Conservation (phyloP, 2,329 filamentous ascomycete genomes). For the Exophiala lecanii-corni region DNA sequence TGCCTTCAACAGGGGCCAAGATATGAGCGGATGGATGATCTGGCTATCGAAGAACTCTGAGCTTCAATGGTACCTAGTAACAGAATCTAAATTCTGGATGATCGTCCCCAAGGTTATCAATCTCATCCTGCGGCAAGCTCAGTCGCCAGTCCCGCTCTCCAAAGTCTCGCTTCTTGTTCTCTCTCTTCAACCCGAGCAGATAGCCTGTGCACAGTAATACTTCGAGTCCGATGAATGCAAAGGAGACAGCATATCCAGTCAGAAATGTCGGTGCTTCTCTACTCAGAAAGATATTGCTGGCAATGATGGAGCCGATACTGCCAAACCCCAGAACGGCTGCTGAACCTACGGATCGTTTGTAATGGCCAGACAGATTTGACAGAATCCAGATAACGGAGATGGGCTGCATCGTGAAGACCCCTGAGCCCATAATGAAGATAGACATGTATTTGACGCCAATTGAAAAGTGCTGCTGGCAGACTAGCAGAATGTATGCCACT, state of each 20-base stretch:
- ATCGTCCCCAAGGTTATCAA: constrained; percentile 3
- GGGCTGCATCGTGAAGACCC: constrained; percentile 27
- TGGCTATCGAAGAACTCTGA: constrained; percentile 1
- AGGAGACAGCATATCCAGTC: constrained; percentile 29
- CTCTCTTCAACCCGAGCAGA: neutral
- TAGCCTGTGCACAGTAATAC: constrained; percentile 35
- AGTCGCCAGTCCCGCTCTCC: neutral
- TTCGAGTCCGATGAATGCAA: constrained; percentile 16
- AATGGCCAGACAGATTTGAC: constrained; percentile 29
- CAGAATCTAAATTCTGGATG: constrained; percentile 1
- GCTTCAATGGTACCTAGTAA: constrained; percentile 1
- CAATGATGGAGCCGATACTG: constrained; percentile 32
- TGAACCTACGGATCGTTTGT: constrained; percentile 27
- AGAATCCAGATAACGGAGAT: constrained; percentile 25
- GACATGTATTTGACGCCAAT: constrained; percentile 29
- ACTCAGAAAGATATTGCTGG: constrained; percentile 33
- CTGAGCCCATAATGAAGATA: constrained; percentile 17
- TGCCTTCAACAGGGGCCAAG: constrained; percentile 1
- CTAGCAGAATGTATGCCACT: constrained; percentile 29
- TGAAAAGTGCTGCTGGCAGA: constrained; percentile 33
- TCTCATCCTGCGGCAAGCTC: constrained; percentile 1
- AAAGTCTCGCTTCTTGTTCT: neutral
- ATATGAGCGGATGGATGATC: constrained; percentile 2
- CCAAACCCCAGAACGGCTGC: constrained; percentile 38
- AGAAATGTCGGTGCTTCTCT: constrained; percentile 29